These are phyloP conservation scores for Rhodocollybia butyracea DNA, from an alignment of 768 basidiomycete genomes.

Conservation along the genomic window DNA sequence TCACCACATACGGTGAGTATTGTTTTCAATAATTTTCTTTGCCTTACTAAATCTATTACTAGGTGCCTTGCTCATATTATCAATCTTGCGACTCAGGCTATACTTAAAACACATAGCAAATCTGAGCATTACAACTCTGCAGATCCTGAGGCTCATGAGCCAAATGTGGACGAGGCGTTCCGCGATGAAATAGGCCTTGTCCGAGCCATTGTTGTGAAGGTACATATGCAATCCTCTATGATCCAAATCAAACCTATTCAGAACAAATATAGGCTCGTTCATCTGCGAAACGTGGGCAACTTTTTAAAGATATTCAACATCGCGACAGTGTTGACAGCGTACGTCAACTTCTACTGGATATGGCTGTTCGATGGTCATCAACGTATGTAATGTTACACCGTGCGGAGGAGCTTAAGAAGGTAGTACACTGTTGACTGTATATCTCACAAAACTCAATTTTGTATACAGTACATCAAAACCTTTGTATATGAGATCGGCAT, in stretches of 20 bases:
- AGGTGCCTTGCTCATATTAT: slow-evolving; percentile 30
- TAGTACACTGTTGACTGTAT: slow-evolving; percentile 1
- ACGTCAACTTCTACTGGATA: slow-evolving; percentile 18
- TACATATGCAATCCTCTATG: slow-evolving; percentile 3
- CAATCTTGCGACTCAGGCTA: slow-evolving; percentile 30
- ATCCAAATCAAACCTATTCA: slow-evolving; percentile 1
- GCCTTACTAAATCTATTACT: not conserved
- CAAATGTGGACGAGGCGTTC: not conserved
- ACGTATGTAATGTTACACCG: slow-evolving; percentile 23
- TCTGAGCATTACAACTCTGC: slow-evolving; percentile 20
- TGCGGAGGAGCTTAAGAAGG: slow-evolving; percentile 16
- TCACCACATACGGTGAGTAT: slow-evolving; percentile 8
- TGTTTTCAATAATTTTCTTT: not conserved
- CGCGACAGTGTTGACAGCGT: slow-evolving; percentile 1
- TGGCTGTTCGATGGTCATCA: slow-evolving; percentile 24
- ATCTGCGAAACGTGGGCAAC: slow-evolving; percentile 19
- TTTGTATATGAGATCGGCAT: slow-evolving; percentile 22
- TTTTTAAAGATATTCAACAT: slow-evolving; percentile 18
- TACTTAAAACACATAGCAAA: slow-evolving; percentile 24
- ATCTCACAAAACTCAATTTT: slow-evolving; percentile 3
- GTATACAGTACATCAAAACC: slow-evolving; percentile 11
- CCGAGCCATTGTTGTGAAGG: slow-evolving; percentile 23
- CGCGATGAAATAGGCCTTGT: slow-evolving; percentile 16
- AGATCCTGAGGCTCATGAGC: slow-evolving; percentile 14
- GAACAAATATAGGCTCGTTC: slow-evolving; percentile 16